Evolutionary conservation across 2,329 filamentous ascomycete genomes (phyloP).

Genomic region (Trichoderma harzianum): DNA sequence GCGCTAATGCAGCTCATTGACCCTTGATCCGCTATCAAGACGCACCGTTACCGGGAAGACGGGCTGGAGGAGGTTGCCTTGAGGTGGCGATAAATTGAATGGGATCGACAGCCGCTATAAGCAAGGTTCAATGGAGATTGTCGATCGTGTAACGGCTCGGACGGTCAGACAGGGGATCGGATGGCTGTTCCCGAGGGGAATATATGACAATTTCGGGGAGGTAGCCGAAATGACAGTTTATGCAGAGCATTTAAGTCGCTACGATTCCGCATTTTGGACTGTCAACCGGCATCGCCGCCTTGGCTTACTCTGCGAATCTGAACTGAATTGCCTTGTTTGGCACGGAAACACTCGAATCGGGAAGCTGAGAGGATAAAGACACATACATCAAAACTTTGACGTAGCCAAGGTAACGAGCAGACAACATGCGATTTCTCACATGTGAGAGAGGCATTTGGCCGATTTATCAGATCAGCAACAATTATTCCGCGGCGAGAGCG

Average conservation of each 20-base stretch:
- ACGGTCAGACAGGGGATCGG: neutral
- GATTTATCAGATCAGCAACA: neutral
- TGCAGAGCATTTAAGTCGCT: neutral
- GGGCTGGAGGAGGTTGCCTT: neutral
- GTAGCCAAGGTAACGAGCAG: neutral
- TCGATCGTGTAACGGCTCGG: neutral
- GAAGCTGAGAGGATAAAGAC: neutral
- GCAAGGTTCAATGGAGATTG: neutral
- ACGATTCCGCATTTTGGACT: neutral
- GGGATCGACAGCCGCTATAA: neutral
- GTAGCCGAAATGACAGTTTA: neutral
- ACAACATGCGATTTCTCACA: neutral
- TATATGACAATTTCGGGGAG: neutral
- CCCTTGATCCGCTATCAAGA: neutral
- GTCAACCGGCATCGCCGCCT: neutral
- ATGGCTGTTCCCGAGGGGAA: neutral
- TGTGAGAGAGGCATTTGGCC: neutral
- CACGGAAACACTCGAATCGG: neutral
- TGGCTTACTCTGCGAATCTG: neutral
- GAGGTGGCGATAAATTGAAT: slow-evolving; percentile 17
- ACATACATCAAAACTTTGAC: neutral
- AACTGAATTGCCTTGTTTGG: neutral
- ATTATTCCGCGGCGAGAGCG: neutral
- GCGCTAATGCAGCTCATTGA: neutral
- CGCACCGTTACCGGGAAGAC: neutral